A percentile compares a stretch with the other conserved stretches of the same genome.
These are phyloP conservation scores for Fagus sylvatica DNA, from an alignment of 306 rosid genomes.

Conservation along the genomic window DNA sequence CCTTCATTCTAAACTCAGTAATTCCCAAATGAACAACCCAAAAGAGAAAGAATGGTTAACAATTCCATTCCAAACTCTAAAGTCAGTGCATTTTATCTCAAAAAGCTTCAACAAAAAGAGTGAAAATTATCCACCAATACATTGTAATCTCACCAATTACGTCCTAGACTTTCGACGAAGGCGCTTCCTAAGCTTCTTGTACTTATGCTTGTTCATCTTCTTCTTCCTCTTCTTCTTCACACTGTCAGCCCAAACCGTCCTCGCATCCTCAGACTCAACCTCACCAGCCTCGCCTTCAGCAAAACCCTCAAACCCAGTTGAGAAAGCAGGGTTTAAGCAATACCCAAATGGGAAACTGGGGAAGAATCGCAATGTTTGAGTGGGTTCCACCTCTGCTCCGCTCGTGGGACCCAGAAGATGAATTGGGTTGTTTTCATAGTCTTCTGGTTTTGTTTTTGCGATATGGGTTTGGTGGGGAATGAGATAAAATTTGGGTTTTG, in stretches of 20 bases:
- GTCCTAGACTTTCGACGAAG: constrained; percentile 49
- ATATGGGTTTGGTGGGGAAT: constrained; percentile 11
- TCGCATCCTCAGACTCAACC: constrained; percentile 24
- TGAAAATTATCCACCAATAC: neutral
- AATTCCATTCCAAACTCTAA: constrained; percentile 10
- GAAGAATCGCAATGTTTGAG: constrained; percentile 18
- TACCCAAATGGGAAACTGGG: constrained; percentile 44
- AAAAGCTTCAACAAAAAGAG: neutral
- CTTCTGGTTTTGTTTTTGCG: constrained; percentile 2
- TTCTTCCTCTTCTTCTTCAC: constrained; percentile 61
- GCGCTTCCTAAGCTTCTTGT: constrained; percentile 46
- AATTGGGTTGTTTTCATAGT: neutral
- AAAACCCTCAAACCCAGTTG: constrained; percentile 21
- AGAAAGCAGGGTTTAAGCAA: constrained; percentile 26
- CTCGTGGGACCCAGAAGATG: neutral
- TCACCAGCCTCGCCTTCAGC: constrained; percentile 11
- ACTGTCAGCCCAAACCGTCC: constrained; percentile 51
- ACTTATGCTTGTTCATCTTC: constrained; percentile 55
- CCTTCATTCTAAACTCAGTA: neutral
- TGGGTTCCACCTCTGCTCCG: constrained; percentile 9
- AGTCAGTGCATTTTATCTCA: constrained; percentile 5
- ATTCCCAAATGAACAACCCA: neutral
- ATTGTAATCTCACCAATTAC: neutral
- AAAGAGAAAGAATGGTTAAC: neutral
- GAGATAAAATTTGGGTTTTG: neutral